phyloP scores from a whole-genome alignment of 2,329 filamentous ascomycete genomes.

The Xylaria sp. region DNA sequence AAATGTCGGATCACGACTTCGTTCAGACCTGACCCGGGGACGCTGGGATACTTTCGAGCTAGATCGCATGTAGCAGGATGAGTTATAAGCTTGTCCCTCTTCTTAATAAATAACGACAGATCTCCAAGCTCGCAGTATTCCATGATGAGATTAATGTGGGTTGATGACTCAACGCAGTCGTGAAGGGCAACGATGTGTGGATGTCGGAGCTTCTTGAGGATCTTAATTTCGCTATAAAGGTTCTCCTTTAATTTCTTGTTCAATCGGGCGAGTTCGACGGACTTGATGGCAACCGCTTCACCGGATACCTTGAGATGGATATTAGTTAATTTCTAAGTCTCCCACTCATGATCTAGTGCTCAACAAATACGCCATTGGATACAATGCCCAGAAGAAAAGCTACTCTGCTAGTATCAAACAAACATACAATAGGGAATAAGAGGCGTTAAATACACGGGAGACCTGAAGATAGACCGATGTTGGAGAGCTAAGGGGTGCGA shows the following conservation, averaged over 20 bases:
- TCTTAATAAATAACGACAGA: conserved; percentile 95
- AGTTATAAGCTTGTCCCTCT: conserved; percentile 81
- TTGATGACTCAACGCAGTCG: conserved; percentile 87
- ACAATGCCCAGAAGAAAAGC: conserved; percentile 6
- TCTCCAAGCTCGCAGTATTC: conserved; percentile 98
- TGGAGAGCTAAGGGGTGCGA: conserved; percentile 50
- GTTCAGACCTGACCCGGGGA: conserved; percentile 84
- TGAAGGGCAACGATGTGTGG: conserved; percentile 97
- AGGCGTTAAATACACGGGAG: conserved; percentile 26
- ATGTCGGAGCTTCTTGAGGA: conserved; percentile 91
- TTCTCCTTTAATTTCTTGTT: conserved; percentile 98
- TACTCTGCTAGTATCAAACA: conserved; percentile 11
- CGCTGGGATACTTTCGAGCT: conserved; percentile 91
- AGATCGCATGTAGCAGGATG: conserved; percentile 88
- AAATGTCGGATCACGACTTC: conserved; percentile 98
- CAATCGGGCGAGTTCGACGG: conserved; percentile 87
- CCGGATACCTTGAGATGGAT: conserved; percentile 71
- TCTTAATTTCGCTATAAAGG: conserved; percentile 93
- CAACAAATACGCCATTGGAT: background rate
- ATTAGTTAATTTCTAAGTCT: conserved; percentile 38
- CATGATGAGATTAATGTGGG: conserved; percentile 97
- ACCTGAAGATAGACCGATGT: conserved; percentile 19
- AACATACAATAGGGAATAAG: conserved; percentile 28
- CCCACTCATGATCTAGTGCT: conserved; percentile 4
- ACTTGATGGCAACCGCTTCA: conserved; percentile 93